Percentiles rank a stretch among this genome's conserved stretches.
phyloP scores from a whole-genome alignment of 768 basidiomycete genomes.

The Suillus occidentalis region DNA sequence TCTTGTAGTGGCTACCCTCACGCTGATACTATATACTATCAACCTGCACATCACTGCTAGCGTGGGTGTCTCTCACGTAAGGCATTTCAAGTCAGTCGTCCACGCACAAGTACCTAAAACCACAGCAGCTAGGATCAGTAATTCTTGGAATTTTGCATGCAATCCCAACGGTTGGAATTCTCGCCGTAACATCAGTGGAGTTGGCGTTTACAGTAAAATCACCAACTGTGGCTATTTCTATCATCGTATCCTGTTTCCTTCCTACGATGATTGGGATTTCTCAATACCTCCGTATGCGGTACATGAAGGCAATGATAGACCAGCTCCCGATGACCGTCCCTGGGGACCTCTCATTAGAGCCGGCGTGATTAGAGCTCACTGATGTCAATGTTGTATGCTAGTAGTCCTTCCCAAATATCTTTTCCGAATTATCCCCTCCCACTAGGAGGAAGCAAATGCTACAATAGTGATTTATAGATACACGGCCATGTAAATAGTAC shows the following conservation, averaged over 20 bases:
- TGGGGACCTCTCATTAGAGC: neutral
- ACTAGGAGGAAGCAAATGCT: neutral
- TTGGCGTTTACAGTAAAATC: conserved; percentile 23
- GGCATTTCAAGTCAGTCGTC: neutral
- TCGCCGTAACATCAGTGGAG: conserved; percentile 18
- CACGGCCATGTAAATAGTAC: conserved; percentile 8
- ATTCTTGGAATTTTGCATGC: conserved; percentile 23
- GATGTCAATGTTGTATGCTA: neutral
- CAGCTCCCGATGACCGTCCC: neutral
- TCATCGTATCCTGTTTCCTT: conserved; percentile 23
- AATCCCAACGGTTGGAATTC: conserved; percentile 28
- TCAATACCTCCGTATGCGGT: neutral
- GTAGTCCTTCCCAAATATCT: neutral
- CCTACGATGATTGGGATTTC: conserved; percentile 17
- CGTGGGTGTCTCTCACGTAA: conserved; percentile 20
- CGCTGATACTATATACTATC: conserved; percentile 30
- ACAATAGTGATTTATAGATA: conserved; percentile 4
- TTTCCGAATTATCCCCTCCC: neutral
- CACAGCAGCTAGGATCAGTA: conserved; percentile 12
- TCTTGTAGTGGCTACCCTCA: conserved; percentile 22
- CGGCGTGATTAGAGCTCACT: neutral
- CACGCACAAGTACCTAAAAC: neutral
- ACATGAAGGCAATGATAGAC: neutral
- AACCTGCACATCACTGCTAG: conserved; percentile 25
- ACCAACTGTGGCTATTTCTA: conserved; percentile 15